A percentile compares a stretch with the other conserved stretches of the same genome.
Conservation (phyloP, 441 rosid species). For the Pelargonium citronellum region DNA sequence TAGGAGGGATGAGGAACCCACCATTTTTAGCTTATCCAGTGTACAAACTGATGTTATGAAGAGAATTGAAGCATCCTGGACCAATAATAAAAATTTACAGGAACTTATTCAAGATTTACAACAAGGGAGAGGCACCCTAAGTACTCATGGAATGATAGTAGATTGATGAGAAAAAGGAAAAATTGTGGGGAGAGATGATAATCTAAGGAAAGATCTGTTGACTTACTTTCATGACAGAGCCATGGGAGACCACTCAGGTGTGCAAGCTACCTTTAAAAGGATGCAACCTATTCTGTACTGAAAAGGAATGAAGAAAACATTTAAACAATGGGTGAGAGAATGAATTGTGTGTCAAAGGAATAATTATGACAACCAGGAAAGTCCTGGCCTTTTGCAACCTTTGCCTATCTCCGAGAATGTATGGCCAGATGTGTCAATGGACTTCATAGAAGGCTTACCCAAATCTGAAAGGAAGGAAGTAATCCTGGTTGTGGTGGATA, state of each 20-base stretch:
- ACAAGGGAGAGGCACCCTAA: too few relatives aligned
- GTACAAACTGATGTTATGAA: not conserved
- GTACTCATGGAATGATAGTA: not conserved
- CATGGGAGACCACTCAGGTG: not conserved
- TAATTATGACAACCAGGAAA: not conserved
- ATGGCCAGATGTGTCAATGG: conserved; percentile 10
- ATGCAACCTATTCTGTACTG: not conserved
- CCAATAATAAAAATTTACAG: not conserved
- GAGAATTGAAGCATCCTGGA: not conserved
- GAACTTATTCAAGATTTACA: too few relatives aligned
- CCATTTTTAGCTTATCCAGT: not conserved
- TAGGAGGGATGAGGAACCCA: not conserved
- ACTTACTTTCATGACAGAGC: not conserved
- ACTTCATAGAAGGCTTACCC: conserved; percentile 7
- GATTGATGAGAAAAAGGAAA: not conserved
- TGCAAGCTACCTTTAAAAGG: not conserved
- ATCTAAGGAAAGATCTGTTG: not conserved
- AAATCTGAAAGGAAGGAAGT: not conserved
- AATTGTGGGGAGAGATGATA: not conserved
- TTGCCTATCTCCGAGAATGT: not conserved
- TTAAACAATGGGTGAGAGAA: not conserved
- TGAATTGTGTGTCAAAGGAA: not conserved
- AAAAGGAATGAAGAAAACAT: not conserved
- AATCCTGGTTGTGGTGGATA: conserved; percentile 18
- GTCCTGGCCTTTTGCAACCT: not conserved